phyloP scores from a whole-genome alignment of 2,329 filamentous ascomycete species.

The Stagonosporopsis vannaccii region DNA sequence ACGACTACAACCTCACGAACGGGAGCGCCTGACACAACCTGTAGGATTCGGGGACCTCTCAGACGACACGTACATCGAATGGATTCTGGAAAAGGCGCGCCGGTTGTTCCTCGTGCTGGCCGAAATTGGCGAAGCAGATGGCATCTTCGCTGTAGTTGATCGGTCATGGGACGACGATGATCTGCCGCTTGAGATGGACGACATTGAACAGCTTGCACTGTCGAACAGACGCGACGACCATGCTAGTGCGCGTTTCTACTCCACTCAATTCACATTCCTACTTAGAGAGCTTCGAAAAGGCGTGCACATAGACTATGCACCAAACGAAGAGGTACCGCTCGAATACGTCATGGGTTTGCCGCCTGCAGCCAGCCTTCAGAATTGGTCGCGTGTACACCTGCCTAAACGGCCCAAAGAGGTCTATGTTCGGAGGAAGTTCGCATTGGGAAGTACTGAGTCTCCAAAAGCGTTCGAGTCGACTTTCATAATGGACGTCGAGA shows the following conservation, averaged over 20 bases:
- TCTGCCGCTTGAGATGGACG: conserved; percentile 71
- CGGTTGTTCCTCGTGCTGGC: conserved; percentile 74
- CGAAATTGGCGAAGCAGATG: conserved; percentile 73
- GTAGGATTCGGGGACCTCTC: conserved; percentile 73
- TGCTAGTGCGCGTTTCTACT: conserved; percentile 73
- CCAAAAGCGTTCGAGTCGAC: conserved; percentile 50
- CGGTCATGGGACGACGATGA: conserved; percentile 80
- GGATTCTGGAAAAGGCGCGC: conserved; percentile 74
- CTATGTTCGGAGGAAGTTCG: conserved; percentile 66
- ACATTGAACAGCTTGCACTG: conserved; percentile 69
- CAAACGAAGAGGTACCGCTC: conserved; percentile 73
- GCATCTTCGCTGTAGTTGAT: conserved; percentile 78
- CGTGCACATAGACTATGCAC: conserved; percentile 68
- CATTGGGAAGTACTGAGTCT: conserved; percentile 53
- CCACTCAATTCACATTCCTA: conserved; percentile 75
- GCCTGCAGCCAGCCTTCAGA: conserved; percentile 53
- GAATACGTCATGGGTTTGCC: conserved; percentile 69
- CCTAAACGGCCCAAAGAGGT: conserved; percentile 66
- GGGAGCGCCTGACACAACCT: conserved; percentile 67
- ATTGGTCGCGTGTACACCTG: conserved; percentile 69
- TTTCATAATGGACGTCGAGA: conserved; percentile 68
- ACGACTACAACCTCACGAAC: conserved; percentile 69
- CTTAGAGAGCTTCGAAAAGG: conserved; percentile 68
- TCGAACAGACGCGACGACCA: conserved; percentile 66
- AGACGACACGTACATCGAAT: conserved; percentile 79